Conservation (phyloP, 1,284 basidiomycete genomes). For the Ustilago shanxiensis region DNA sequence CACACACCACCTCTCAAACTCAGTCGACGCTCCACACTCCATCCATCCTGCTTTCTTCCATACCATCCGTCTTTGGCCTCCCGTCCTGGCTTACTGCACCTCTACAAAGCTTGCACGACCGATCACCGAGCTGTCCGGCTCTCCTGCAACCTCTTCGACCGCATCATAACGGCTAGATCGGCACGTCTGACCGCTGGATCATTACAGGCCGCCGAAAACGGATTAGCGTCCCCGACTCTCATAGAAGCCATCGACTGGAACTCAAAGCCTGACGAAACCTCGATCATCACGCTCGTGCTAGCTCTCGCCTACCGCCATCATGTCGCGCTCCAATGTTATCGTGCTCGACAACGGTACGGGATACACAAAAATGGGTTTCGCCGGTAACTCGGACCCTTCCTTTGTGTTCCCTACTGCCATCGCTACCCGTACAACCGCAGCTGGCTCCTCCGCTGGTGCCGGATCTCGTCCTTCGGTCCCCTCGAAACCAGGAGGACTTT, state of each 20-base stretch:
- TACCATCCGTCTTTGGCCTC: neutral
- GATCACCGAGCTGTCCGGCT: neutral
- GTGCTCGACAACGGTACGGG: constrained; percentile 91
- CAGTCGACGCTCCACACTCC: constrained; percentile 10
- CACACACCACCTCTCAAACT: constrained; percentile 2
- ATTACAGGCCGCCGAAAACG: neutral
- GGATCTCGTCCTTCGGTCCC: constrained; percentile 79
- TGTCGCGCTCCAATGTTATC: constrained; percentile 69
- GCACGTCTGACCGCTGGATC: neutral
- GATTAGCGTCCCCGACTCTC: neutral
- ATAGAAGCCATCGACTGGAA: neutral
- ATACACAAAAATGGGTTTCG: constrained; percentile 97
- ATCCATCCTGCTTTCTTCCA: constrained; percentile 12
- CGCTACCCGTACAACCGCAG: constrained; percentile 63
- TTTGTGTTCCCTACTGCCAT: constrained; percentile 74
- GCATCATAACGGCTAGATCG: neutral
- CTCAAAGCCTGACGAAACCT: neutral
- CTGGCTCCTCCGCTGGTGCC: constrained; percentile 41
- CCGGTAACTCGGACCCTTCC: constrained; percentile 97
- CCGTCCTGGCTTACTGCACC: neutral
- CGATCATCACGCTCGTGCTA: neutral
- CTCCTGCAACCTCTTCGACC: neutral
- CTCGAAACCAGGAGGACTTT: constrained; percentile 77
- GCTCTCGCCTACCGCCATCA: constrained; percentile 12
- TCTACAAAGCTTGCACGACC: neutral